A percentile compares a stretch with the other conserved stretches of the same genome.
These are phyloP conservation scores for Naganishia antarctica DNA, from an alignment of 768 basidiomycete genomes.

Conservation along the genomic window DNA sequence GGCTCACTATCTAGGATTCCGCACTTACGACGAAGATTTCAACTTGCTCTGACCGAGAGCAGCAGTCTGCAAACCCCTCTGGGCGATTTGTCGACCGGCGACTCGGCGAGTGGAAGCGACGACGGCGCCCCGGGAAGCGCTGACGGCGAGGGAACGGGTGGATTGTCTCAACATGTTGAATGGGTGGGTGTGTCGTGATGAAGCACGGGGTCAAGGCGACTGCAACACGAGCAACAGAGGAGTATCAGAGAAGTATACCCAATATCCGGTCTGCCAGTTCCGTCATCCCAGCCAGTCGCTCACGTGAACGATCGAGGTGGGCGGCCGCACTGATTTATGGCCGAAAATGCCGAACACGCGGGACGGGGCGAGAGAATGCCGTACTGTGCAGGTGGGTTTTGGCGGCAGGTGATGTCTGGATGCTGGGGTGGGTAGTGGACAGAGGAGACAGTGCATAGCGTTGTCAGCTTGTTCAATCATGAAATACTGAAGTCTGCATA, in stretches of 20 bases:
- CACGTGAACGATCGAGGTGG: slow-evolving; percentile 12
- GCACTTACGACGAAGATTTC: slow-evolving; percentile 7
- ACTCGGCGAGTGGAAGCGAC: slow-evolving; percentile 7
- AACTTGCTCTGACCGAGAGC: background rate
- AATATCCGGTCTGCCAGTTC: background rate
- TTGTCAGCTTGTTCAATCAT: no score
- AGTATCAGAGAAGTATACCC: background rate
- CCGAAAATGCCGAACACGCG: slow-evolving; percentile 1
- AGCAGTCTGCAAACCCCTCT: slow-evolving; percentile 20
- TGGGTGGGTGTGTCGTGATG: background rate
- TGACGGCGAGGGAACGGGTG: slow-evolving; percentile 20
- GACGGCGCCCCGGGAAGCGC: slow-evolving; percentile 17
- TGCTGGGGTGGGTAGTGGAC: no score
- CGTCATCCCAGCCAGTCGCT: background rate
- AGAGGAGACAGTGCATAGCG: no score
- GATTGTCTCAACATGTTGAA: slow-evolving; percentile 26
- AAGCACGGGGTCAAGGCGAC: background rate
- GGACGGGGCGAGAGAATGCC: background rate
- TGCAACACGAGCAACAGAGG: background rate
- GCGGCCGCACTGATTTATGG: background rate
- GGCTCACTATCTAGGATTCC: no score
- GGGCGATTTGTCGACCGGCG: slow-evolving; percentile 5
- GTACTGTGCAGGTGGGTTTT: background rate
- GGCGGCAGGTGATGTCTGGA: no score
- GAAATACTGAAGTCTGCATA: no score